These are phyloP conservation scores for Candida andamanensis DNA, from an alignment of 805 yeast genomes.

Conservation along the genomic window DNA sequence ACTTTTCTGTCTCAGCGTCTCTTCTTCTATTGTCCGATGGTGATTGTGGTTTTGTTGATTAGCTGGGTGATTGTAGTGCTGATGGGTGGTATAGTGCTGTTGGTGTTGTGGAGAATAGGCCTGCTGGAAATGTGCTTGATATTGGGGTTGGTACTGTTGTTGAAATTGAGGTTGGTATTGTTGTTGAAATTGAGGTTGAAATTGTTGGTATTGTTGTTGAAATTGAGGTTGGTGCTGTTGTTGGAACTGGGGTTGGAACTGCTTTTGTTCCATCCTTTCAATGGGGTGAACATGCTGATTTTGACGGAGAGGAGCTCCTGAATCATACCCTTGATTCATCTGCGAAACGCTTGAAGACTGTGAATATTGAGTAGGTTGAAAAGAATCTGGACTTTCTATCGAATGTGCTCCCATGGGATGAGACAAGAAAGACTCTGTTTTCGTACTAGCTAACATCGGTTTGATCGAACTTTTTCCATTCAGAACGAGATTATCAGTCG, in stretches of 20 bases:
- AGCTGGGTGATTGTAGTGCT: slow-evolving; percentile 4
- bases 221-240: neutral
- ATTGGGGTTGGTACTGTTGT: slow-evolving; percentile 2
- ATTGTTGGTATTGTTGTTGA: neutral
- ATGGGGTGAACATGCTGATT: too few species aligned
- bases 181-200: too few species aligned
- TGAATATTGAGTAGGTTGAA: too few species aligned
- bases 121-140: neutral
- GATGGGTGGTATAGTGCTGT: slow-evolving; percentile 3
- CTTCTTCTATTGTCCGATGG: neutral
- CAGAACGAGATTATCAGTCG: too few species aligned
- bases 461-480: too few species aligned
- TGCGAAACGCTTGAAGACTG: too few species aligned
- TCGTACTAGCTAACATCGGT: too few species aligned
- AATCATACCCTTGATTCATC: too few species aligned
- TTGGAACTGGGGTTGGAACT: slow-evolving; percentile 1
- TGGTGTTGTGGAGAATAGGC: slow-evolving; percentile 3
- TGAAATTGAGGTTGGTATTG: too few species aligned
- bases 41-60: slow-evolving; percentile 4
- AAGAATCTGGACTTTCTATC: too few species aligned
- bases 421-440: too few species aligned
- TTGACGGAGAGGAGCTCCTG: neutral
- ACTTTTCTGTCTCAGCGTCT: neutral
- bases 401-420: too few species aligned
- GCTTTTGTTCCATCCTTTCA: neutral